Evolutionary conservation across 1,139 yeast species (phyloP).

Genomic region (Geotrichum macrosporum): DNA sequence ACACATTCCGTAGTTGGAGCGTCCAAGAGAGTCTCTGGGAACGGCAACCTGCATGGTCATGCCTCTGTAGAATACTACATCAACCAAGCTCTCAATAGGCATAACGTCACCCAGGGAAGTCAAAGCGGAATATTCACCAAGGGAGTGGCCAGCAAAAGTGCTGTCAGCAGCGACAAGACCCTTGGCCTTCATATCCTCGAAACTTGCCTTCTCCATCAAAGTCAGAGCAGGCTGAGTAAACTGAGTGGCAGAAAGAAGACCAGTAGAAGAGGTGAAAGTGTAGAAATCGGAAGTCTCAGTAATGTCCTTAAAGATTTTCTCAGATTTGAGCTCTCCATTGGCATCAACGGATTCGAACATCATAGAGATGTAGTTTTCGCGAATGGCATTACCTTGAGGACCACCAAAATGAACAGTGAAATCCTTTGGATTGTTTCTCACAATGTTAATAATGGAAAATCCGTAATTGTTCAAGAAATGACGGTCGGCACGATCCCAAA

Average conservation of each 20-base stretch:
- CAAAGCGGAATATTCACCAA: constrained; percentile 97
- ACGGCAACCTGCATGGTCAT: constrained; percentile 99
- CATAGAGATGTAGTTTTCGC: constrained; percentile 94
- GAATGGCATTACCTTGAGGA: constrained; percentile 90
- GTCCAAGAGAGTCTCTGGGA: constrained; percentile 89
- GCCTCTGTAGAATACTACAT: constrained; percentile 98
- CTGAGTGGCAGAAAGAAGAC: constrained; percentile 95
- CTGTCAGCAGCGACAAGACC: constrained; percentile 93
- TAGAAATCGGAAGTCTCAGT: constrained; percentile 73
- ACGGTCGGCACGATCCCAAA: constrained; percentile 96
- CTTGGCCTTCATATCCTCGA: constrained; percentile 93
- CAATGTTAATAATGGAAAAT: constrained; percentile 93
- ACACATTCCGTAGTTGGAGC: constrained; percentile 99
- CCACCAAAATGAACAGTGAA: constrained; percentile 97
- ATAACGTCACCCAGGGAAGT: constrained; percentile 96
- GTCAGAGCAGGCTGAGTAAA: constrained; percentile 99
- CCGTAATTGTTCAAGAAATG: constrained; percentile 94
- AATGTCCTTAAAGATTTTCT: constrained; percentile 92
- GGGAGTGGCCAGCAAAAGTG: constrained; percentile 97
- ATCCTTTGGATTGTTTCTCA: constrained; percentile 91
- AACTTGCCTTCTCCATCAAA: constrained; percentile 98
- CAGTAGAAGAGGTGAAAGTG: constrained; percentile 90
- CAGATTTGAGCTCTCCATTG: constrained; percentile 79
- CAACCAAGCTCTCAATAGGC: constrained; percentile 97
- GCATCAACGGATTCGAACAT: constrained; percentile 92